phyloP scores from a whole-genome alignment of 345 rosid species.

The Pugionium dolabratum region DNA sequence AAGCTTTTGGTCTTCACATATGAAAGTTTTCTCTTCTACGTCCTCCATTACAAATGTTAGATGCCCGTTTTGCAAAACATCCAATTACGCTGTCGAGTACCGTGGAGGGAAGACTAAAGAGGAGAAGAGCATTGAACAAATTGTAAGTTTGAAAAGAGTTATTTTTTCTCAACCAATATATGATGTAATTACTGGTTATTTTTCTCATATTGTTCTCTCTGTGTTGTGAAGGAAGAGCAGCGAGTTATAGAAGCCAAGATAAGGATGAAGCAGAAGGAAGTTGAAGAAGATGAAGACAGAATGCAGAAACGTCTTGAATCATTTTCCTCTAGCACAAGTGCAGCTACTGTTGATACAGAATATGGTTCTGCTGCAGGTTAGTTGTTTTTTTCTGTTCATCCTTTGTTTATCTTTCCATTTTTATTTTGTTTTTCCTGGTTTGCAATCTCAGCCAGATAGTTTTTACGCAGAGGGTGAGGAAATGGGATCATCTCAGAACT shows the following conservation, averaged over 20 bases:
- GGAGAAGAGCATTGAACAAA: slow-evolving; percentile 93
- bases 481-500: slow-evolving; percentile 47
- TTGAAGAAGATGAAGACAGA: slow-evolving; percentile 81
- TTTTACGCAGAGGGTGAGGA: slow-evolving; percentile 50
- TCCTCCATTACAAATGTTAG: slow-evolving; percentile 62
- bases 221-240: slow-evolving; percentile 78
- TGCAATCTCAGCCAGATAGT: slow-evolving; percentile 47
- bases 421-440: slow-evolving; percentile 2
- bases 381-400: background rate
- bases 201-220: background rate
- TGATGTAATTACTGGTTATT: background rate
- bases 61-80: slow-evolving; percentile 98
- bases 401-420: no score
- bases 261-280: slow-evolving; percentile 77
- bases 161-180: no score
- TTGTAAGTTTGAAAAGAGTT: slow-evolving; percentile 53
- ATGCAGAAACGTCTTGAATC: slow-evolving; percentile 65
- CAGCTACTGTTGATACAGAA: slow-evolving; percentile 50
- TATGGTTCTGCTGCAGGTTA: slow-evolving; percentile 57
- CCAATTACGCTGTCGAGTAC: slow-evolving; percentile 93
- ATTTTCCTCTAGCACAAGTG: slow-evolving; percentile 53
- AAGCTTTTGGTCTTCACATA: slow-evolving; percentile 1
- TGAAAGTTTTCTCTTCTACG: slow-evolving; percentile 17
- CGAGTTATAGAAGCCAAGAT: slow-evolving; percentile 90
- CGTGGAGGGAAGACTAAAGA: slow-evolving; percentile 92